Conservation (phyloP, 371 early-diverging fungal species). For the Mucor irregularis region DNA sequence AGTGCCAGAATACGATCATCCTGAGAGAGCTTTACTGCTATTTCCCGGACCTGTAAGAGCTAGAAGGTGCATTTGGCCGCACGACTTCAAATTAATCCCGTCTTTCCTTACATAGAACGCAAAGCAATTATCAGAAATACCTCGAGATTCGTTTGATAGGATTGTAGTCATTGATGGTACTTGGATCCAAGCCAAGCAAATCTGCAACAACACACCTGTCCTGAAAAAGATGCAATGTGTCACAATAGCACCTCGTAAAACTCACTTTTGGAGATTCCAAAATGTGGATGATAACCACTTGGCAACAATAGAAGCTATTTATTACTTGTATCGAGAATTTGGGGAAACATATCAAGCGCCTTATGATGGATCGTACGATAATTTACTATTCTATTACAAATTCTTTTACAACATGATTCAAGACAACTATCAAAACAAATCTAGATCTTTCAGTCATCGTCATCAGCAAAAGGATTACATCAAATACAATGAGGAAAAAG, state of each 20-base stretch:
- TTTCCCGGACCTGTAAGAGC: slow-evolving; percentile 79
- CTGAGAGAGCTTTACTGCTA: slow-evolving; percentile 69
- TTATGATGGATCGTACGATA: slow-evolving; percentile 78
- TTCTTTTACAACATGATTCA: slow-evolving; percentile 87
- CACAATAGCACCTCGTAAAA: slow-evolving; percentile 65
- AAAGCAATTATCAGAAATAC: slow-evolving; percentile 62
- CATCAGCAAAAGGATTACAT: slow-evolving; percentile 33
- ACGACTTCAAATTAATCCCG: not conserved
- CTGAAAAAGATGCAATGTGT: slow-evolving; percentile 58
- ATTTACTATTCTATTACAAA: slow-evolving; percentile 88
- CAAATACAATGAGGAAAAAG: slow-evolving; percentile 19
- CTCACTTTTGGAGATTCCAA: slow-evolving; percentile 94
- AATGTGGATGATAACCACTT: slow-evolving; percentile 67
- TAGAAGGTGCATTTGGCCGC: not conserved
- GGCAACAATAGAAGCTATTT: slow-evolving; percentile 95
- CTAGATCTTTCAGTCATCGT: slow-evolving; percentile 18
- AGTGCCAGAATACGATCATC: slow-evolving; percentile 56
- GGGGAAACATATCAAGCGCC: slow-evolving; percentile 34
- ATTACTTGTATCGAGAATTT: slow-evolving; percentile 85
- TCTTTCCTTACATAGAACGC: slow-evolving; percentile 63
- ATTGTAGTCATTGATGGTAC: slow-evolving; percentile 92
- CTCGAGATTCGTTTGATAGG: slow-evolving; percentile 63
- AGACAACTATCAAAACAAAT: slow-evolving; percentile 50
- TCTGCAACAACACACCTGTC: slow-evolving; percentile 56
- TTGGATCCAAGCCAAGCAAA: slow-evolving; percentile 86